phyloP scores from a whole-genome alignment of 108 stramenopile genomes.

The Epithemia pelagica region DNA sequence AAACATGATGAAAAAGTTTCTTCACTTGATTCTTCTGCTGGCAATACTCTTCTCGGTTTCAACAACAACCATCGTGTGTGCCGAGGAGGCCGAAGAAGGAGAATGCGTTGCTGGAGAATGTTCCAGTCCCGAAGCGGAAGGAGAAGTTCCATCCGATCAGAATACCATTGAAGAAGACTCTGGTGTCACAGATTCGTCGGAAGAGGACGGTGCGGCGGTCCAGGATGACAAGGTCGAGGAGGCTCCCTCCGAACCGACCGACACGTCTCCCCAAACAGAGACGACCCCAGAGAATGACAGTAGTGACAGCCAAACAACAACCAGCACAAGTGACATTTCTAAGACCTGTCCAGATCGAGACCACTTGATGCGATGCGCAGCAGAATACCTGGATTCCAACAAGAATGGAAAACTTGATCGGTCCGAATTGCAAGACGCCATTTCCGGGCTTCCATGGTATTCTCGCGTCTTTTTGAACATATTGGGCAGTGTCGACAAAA shows the following conservation, averaged over 20 bases:
- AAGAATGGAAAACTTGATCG: slow-evolving; percentile 67
- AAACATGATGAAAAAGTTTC: no score
- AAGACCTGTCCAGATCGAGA: slow-evolving; percentile 59
- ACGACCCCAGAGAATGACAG: no score
- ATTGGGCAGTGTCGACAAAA: slow-evolving; percentile 47
- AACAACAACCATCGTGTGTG: no score
- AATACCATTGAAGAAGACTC: slow-evolving; percentile 8
- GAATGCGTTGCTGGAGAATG: slow-evolving; percentile 18
- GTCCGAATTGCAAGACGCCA: slow-evolving; percentile 60
- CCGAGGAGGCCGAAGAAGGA: slow-evolving; percentile 5
- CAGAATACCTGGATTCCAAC: slow-evolving; percentile 63
- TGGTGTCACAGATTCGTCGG: slow-evolving; percentile 5
- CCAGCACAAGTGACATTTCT: no score
- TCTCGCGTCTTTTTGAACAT: slow-evolving; percentile 38
- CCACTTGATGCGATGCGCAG: slow-evolving; percentile 72
- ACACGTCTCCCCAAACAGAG: no score
- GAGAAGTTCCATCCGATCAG: no score
- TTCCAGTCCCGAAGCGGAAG: slow-evolving; percentile 3
- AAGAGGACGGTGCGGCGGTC: slow-evolving; percentile 9
- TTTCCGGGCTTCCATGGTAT: slow-evolving; percentile 47
- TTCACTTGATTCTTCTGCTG: no score
- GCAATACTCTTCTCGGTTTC: no score
- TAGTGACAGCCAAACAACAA: no score
- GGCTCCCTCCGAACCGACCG: slow-evolving; percentile 11
- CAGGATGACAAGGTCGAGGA: not conserved